Base-by-base conservation (phyloP, 2,329 filamentous ascomycete species). In the Neocatenulostroma microsporum region DNA sequence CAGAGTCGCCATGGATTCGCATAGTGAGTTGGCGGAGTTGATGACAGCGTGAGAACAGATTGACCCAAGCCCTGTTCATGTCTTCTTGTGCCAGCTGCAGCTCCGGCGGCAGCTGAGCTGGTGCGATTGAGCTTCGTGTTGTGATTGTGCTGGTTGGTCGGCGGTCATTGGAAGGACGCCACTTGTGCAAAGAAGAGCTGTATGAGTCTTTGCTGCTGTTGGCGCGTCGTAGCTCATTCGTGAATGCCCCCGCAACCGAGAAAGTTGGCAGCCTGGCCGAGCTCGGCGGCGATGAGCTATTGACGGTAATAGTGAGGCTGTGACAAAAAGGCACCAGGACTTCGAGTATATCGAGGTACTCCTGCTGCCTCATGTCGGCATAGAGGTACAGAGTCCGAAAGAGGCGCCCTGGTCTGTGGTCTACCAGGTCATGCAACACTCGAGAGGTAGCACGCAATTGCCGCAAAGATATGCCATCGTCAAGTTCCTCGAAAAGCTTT, bases 1-100 rank as follows among this genome's bases (percentile, higher is more conserved):
- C 40, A n/a, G 53, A 37, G 19, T 57, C 47, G 21, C 50, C 52
- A 23, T 48, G 42, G 23, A 48, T 31, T n/a, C 46, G 45, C 5
- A 58, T 31, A 4, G 41, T 48, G 11, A 61, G 33, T 20, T 25
- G 41, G 25, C 34, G 25, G 41, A 44, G 21, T 28, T 46, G 15
- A 33, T 30, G 34, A 27, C 50, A 51, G 7, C 31, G 37, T 7
- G 40, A 33, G 13, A 60, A 48, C 11, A 54, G 30, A 5, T 31
- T 17, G 5, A 38, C 33, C 54, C 52, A 56, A 6, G 40, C 17
- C 14, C 32, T 21, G 12, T 24, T 23, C 9, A 41, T 39, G 29
- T 15, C 31, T 10, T 19, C 14, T n/a, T 40, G 31, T 32, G 17
- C 28, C 18, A 8, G 21, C 20, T 42, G 30, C 15, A 23, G 11